A percentile compares a stretch with the other conserved stretches of the same genome.
phyloP scores from a whole-genome alignment of 495 filamentous ascomycete species.

The Talaromyces liani region DNA sequence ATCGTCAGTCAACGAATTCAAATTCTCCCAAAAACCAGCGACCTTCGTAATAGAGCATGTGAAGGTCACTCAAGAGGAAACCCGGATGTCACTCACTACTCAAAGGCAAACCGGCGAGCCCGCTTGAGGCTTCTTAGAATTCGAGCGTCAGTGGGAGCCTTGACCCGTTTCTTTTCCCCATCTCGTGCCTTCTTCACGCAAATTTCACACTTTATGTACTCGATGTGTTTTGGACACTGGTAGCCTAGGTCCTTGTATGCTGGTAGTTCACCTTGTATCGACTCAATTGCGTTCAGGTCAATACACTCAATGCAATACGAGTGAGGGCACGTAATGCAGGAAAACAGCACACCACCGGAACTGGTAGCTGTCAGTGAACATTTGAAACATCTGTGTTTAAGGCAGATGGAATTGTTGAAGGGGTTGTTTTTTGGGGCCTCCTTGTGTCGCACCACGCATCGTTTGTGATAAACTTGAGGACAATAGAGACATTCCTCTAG shows the following conservation, averaged over 20 bases:
- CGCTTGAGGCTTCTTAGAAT: background rate
- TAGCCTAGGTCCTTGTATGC: too few relatives aligned
- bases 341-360: slow-evolving; percentile 53
- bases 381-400: slow-evolving; percentile 50
- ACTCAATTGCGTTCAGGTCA: slow-evolving; percentile 42
- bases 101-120: background rate
- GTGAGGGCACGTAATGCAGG: slow-evolving; percentile 48
- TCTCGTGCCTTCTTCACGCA: slow-evolving; percentile 25
- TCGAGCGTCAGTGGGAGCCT: background rate
- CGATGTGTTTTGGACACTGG: slow-evolving; percentile 29
- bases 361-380: slow-evolving; percentile 48
- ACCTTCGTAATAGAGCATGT: too few relatives aligned
- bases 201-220: slow-evolving; percentile 41
- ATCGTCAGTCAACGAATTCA: too few relatives aligned
- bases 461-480: too few relatives aligned
- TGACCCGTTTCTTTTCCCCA: too few relatives aligned
- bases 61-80: too few relatives aligned
- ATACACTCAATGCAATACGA: slow-evolving; percentile 59
- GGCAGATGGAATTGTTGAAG: slow-evolving; percentile 41
- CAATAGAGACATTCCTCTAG: too few relatives aligned
- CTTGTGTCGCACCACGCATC: too few relatives aligned
- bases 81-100: background rate
- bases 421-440: too few relatives aligned
- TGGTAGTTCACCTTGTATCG: slow-evolving; percentile 10
- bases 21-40: too few relatives aligned